Percentiles rank a stretch among this genome's conserved stretches.
These are phyloP conservation scores for Vitellaria paradoxa DNA, from an alignment of 179 eudicot genomes.

Conservation along the genomic window DNA sequence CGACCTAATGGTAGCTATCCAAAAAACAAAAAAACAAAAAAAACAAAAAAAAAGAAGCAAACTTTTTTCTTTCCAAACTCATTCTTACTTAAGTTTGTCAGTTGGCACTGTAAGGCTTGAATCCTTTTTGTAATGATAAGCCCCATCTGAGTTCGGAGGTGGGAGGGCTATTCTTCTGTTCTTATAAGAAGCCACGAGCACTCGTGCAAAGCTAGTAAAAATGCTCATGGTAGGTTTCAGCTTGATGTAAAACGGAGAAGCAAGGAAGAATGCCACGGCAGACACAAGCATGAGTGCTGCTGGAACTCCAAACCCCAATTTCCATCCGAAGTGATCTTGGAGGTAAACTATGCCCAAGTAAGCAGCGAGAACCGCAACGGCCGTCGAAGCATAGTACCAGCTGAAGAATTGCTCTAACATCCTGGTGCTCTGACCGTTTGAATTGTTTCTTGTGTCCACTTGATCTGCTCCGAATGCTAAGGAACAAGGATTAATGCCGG, in stretches of 20 bases:
- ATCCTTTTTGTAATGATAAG: constrained; percentile 41
- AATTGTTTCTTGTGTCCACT: constrained; percentile 47
- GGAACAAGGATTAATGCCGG: constrained; percentile 81
- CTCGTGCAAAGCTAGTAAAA: constrained; percentile 59
- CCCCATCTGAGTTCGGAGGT: constrained; percentile 24
- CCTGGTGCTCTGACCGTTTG: constrained; percentile 33
- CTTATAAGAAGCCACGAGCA: constrained; percentile 50
- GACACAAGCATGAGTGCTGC: constrained; percentile 72
- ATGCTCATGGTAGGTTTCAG: constrained; percentile 49
- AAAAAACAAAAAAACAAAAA: too few relatives aligned
- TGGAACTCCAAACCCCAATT: constrained; percentile 82
- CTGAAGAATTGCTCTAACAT: constrained; percentile 69
- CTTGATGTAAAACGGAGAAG: constrained; percentile 59
- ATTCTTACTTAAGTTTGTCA: constrained; percentile 57
- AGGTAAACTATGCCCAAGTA: constrained; percentile 72
- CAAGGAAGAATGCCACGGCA: constrained; percentile 50
- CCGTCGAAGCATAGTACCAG: constrained; percentile 75
- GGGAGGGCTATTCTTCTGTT: constrained; percentile 49
- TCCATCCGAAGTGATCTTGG: constrained; percentile 85
- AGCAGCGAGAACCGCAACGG: constrained; percentile 55
- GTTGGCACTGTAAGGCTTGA: constrained; percentile 41
- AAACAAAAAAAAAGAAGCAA: too few relatives aligned
- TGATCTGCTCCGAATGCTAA: constrained; percentile 97
- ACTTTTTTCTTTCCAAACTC: too few relatives aligned
- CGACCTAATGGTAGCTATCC: too few relatives aligned